These are phyloP conservation scores for Gastrolobium bilobum DNA, from an alignment of 306 rosid species.

Conservation along the genomic window DNA sequence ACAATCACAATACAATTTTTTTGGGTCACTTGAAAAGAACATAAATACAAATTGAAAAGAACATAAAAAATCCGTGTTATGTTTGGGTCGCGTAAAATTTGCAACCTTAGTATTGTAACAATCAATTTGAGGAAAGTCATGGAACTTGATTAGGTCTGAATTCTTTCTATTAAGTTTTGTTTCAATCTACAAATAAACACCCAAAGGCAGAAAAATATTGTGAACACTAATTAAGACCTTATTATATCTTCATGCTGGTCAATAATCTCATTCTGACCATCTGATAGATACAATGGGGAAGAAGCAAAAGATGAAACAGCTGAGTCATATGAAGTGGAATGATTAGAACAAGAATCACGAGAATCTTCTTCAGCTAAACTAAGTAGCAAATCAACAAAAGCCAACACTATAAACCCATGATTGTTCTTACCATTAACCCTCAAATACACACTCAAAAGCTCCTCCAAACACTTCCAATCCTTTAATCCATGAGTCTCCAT, in stretches of 20 bases:
- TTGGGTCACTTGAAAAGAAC: too few species aligned
- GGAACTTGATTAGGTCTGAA: not conserved
- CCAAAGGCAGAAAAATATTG: not conserved
- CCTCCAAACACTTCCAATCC: conserved; percentile 73
- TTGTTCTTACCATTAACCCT: conserved; percentile 60
- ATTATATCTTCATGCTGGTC: not conserved
- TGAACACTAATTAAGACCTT: conserved; percentile 10
- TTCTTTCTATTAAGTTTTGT: conserved; percentile 3
- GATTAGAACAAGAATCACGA: not conserved
- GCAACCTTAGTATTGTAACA: not conserved
- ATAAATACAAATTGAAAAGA: too few species aligned
- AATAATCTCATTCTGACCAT: conserved; percentile 32
- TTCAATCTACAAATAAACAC: conserved; percentile 34
- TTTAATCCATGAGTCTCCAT: conserved; percentile 62
- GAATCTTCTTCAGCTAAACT: conserved; percentile 16
- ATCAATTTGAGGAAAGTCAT: conserved; percentile 5
- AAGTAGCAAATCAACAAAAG: conserved; percentile 69
- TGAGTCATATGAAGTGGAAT: conserved; percentile 43
- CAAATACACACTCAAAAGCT: conserved; percentile 65
- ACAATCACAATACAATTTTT: too few species aligned
- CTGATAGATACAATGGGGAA: conserved; percentile 21
- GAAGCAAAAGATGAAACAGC: conserved; percentile 52
- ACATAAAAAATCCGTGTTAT: too few species aligned
- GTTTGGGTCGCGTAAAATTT: too few species aligned
- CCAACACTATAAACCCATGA: conserved; percentile 66